phyloP scores from a whole-genome alignment of 139 green algal genomes.

The Limnomonas spitsbergensis region DNA sequence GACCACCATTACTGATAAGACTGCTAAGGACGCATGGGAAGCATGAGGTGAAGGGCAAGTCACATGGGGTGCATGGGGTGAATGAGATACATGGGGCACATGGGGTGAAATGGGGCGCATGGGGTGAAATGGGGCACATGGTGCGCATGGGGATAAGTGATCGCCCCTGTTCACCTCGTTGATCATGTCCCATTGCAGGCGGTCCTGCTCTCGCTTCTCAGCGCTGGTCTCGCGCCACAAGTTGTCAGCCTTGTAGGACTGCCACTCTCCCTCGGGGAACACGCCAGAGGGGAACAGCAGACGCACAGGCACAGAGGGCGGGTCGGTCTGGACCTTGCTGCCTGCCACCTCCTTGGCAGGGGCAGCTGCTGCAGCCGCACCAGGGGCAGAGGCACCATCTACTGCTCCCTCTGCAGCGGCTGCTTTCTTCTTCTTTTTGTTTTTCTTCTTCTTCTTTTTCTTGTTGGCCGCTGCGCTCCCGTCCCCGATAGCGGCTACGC shows the following conservation, averaged over 20 bases:
- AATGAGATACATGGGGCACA: no score
- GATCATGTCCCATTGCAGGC: constrained; percentile 77
- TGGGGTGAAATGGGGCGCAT: no score
- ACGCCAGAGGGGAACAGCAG: constrained; percentile 78
- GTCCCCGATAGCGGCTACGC: constrained; percentile 20
- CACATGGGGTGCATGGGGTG: no score
- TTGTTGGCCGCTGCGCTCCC: background rate
- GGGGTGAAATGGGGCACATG: no score
- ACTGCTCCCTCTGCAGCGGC: constrained; percentile 9
- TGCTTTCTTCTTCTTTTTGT: constrained; percentile 43
- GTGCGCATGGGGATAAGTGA: no score
- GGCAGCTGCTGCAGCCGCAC: constrained; percentile 18
- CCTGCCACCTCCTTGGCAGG: background rate
- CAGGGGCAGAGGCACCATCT: background rate
- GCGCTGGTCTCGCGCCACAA: constrained; percentile 85
- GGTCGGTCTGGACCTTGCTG: constrained; percentile 75
- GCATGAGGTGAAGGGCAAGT: no score
- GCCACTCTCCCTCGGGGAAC: constrained; percentile 79
- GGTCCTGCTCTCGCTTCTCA: constrained; percentile 88
- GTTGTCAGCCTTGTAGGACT: constrained; percentile 64
- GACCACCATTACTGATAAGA: no score
- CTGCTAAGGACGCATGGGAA: no score
- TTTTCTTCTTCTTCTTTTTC: constrained; percentile 69
- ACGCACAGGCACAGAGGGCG: constrained; percentile 82
- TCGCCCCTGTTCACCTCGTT: constrained; percentile 83